Conservation (phyloP, 768 basidiomycete genomes). For the Coprinopsis sp. region DNA sequence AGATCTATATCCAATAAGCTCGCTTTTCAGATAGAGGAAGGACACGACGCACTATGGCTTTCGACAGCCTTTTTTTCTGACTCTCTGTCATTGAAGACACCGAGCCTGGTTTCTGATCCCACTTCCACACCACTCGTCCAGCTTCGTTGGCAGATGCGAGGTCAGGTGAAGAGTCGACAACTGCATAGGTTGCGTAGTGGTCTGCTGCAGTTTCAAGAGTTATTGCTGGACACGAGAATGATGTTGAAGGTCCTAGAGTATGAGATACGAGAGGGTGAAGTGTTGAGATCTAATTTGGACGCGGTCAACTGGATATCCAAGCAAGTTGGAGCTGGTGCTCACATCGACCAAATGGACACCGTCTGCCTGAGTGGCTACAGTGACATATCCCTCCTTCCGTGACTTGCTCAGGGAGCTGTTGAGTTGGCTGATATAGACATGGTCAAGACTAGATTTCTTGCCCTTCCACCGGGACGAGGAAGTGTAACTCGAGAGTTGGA, state of each 20-base stretch:
- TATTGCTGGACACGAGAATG: constrained; percentile 57
- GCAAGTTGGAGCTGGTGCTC: constrained; percentile 22
- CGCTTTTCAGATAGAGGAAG: background rate
- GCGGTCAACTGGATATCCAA: constrained; percentile 1
- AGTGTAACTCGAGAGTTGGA: constrained; percentile 35
- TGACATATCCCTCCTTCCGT: constrained; percentile 52
- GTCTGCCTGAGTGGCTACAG: constrained; percentile 66
- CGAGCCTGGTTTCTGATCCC: constrained; percentile 41
- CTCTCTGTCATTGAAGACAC: constrained; percentile 12
- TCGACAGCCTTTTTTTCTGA: constrained; percentile 18
- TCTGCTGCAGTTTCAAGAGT: constrained; percentile 23
- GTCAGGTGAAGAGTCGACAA: constrained; percentile 46
- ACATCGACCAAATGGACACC: constrained; percentile 77
- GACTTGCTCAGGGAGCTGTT: constrained; percentile 4
- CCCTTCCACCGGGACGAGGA: constrained; percentile 13
- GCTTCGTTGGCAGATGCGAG: constrained; percentile 30
- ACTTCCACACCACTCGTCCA: constrained; percentile 55
- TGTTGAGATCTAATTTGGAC: constrained; percentile 44
- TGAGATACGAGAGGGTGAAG: constrained; percentile 65
- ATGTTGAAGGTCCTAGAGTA: constrained; percentile 61
- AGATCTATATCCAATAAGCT: constrained; percentile 12
- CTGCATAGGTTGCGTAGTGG: constrained; percentile 53
- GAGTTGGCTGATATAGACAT: constrained; percentile 13
- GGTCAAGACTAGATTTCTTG: constrained; percentile 12
- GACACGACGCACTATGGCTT: constrained; percentile 37